Base-by-base conservation (phyloP, 2,329 filamentous ascomycete species). In the Monosporascus sp. region DNA sequence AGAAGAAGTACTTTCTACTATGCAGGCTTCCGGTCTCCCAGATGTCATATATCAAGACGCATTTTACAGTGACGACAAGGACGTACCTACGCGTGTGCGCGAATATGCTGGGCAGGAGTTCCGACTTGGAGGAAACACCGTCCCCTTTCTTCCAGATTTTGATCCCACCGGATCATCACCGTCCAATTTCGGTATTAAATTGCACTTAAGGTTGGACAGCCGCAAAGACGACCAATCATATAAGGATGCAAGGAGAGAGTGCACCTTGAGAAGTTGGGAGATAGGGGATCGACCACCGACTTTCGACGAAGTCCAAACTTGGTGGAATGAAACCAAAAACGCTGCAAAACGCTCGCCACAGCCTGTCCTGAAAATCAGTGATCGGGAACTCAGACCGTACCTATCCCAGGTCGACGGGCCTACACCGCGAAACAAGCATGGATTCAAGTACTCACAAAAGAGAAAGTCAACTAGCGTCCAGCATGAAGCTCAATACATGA, bases 401-500 rank as follows among this genome's bases (percentile, higher is more conserved):
- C 68, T 91, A 6, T 96, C 91, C 1, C 92, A 97, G 65, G 93
- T 97, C 51, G 89, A 96, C 49, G 91, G 88, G 0, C 85, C 91
- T 0, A 97, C 93, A 0, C 92, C 93, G 50, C 88, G 81, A 66
- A 89, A 90, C 63, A 86, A 83, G 56, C 79, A 93, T 66, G 90
- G 88, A 0, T 93, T 92, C 75, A 94, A 92, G 66, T 96, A 89
- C 68, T 91, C 88, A 0, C 91, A 92, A 60, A 89, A 86, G 65
- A 79, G 81, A 56, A 83, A 85, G 60, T 86, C 86, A 1, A 88
- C 86, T 0, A 91, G 85, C 60, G 85, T 95, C 19, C 83, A 90
- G 63, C 89, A 93, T 60, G 90, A 95, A 68, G 85, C 84, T 3
- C 89, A 94, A 61, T 96, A 96, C 68, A 97, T 99, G 94, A 96